Conservation (phyloP, 2,329 filamentous ascomycete genomes). For the Hypoxylon sp. region DNA sequence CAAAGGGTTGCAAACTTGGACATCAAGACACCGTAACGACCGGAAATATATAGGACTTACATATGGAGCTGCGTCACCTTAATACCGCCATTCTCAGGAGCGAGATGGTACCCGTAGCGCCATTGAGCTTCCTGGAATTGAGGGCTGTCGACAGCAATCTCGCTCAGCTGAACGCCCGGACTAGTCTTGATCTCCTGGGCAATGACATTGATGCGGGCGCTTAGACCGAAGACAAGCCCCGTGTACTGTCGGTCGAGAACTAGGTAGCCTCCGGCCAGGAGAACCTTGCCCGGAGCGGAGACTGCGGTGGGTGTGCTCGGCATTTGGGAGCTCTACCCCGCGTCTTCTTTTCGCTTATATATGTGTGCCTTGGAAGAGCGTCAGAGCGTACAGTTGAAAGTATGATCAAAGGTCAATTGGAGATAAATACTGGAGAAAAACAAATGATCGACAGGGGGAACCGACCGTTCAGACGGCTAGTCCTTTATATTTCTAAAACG, state of each 20-base stretch:
- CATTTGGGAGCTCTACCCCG: conserved; percentile 44
- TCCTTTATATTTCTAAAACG: conserved; percentile 21
- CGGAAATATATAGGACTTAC: conserved; percentile 67
- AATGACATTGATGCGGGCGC: conserved; percentile 76
- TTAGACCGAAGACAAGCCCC: conserved; percentile 78
- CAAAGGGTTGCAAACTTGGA: background rate
- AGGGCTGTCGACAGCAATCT: conserved; percentile 90
- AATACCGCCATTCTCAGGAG: conserved; percentile 81
- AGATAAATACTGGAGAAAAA: conserved; percentile 5
- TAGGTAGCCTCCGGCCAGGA: conserved; percentile 94
- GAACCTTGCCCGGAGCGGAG: conserved; percentile 95
- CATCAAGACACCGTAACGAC: background rate
- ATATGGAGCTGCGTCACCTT: conserved; percentile 82
- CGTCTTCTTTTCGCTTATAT: conserved; percentile 12
- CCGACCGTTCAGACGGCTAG: background rate
- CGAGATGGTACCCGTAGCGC: conserved; percentile 85
- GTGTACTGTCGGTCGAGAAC: conserved; percentile 91
- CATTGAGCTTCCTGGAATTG: conserved; percentile 91
- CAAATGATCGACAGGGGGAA: conserved; percentile 41
- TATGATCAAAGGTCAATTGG: conserved; percentile 24
- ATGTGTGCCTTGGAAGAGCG: background rate
- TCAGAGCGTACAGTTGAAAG: background rate
- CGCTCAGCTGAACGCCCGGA: conserved; percentile 74
- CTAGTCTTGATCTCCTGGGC: conserved; percentile 71
- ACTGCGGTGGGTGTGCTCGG: conserved; percentile 67